Conservation (phyloP, 2,329 filamentous ascomycete genomes). For the Elsinoe arachidis region DNA sequence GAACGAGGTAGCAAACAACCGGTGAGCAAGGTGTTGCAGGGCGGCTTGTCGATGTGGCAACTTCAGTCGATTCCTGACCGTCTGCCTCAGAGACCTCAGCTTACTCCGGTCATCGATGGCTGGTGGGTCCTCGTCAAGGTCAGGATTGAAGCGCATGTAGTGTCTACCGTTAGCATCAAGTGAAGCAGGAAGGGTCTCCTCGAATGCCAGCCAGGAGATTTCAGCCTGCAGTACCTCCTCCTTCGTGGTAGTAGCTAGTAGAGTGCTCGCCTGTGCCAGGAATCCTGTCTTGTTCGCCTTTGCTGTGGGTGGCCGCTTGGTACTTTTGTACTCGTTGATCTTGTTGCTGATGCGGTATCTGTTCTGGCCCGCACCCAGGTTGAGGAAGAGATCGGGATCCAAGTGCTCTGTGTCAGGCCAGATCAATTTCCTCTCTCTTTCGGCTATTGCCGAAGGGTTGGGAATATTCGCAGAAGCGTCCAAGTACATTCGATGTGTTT, state of each 20-base stretch:
- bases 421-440: constrained; percentile 34
- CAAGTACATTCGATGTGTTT: constrained; percentile 39
- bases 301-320: background rate
- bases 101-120: constrained; percentile 30
- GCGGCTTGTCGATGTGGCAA: constrained; percentile 24
- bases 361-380: constrained; percentile 28
- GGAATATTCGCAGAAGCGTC: constrained; percentile 44
- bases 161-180: constrained; percentile 22
- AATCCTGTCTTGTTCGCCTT: constrained; percentile 5
- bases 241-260: constrained; percentile 5
- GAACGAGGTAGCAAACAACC: constrained; percentile 31
- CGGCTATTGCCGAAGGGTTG: constrained; percentile 44
- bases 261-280: background rate
- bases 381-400: constrained; percentile 28
- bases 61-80: constrained; percentile 25
- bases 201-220: constrained; percentile 28
- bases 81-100: constrained; percentile 25
- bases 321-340: constrained; percentile 1
- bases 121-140: constrained; percentile 22
- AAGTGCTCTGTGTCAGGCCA: constrained; percentile 26
- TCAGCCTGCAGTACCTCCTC: constrained; percentile 31
- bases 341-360: constrained; percentile 16
- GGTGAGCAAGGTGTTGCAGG: constrained; percentile 26
- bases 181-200: constrained; percentile 22
- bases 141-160: constrained; percentile 30